Evolutionary conservation across 176 grass and related monocot genomes (phyloP).

Genomic region (Carex kokanica): DNA sequence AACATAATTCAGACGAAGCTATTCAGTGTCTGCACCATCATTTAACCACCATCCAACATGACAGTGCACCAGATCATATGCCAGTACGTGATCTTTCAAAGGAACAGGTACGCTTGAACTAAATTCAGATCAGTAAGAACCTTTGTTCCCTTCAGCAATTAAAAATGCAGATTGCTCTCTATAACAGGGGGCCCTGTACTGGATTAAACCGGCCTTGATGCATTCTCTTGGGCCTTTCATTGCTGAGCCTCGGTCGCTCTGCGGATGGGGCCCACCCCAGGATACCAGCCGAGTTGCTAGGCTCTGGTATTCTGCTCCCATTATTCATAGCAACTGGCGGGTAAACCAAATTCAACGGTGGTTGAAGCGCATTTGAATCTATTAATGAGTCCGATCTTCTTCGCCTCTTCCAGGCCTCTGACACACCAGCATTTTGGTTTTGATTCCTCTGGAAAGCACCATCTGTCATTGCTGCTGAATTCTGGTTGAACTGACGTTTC

Average conservation of each 20-base stretch:
- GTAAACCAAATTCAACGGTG: slow-evolving; percentile 38
- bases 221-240: slow-evolving; percentile 68
- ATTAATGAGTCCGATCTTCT: slow-evolving; percentile 54
- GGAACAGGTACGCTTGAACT: slow-evolving; percentile 6
- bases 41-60: background rate
- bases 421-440: slow-evolving; percentile 52
- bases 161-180: slow-evolving; percentile 17
- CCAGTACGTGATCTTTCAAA: background rate
- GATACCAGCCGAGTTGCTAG: slow-evolving; percentile 81
- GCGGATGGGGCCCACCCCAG: slow-evolving; percentile 75
- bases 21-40: slow-evolving; percentile 18
- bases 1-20: slow-evolving; percentile 21
- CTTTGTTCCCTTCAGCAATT: background rate
- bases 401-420: slow-evolving; percentile 86
- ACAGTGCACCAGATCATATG: background rate
- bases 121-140: slow-evolving; percentile 11
- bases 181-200: slow-evolving; percentile 55
- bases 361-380: slow-evolving; percentile 1
- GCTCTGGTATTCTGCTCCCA: slow-evolving; percentile 54
- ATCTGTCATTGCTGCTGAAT: slow-evolving; percentile 57
- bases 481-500: slow-evolving; percentile 47
- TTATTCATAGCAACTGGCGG: slow-evolving; percentile 46
- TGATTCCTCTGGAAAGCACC: slow-evolving; percentile 29
- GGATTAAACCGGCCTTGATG: slow-evolving; percentile 53
- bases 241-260: slow-evolving; percentile 61